Conservation (phyloP, 176 grass and related monocot genomes). For the Pharus latifolius region DNA sequence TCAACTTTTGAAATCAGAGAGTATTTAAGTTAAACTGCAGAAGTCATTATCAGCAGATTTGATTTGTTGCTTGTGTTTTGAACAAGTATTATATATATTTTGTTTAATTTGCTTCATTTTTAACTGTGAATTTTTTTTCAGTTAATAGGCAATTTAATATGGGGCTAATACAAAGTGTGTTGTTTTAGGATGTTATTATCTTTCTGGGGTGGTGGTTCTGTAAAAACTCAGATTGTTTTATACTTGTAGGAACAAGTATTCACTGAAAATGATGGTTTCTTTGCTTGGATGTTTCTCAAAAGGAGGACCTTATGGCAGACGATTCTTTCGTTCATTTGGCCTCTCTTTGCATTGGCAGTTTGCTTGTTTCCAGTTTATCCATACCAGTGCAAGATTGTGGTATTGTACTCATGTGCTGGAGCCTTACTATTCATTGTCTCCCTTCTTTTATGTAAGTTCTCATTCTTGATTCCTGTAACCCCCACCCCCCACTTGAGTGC, state of each 20-base stretch:
- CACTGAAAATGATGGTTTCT: conserved; percentile 91
- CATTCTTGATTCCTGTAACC: not conserved
- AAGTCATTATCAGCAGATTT: not conserved
- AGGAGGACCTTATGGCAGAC: conserved; percentile 90
- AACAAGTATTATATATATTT: not conserved
- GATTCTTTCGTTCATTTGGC: conserved; percentile 97
- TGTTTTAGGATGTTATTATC: not conserved
- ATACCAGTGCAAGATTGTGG: conserved; percentile 99
- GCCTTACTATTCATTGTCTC: conserved; percentile 78
- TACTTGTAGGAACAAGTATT: conserved; percentile 74
- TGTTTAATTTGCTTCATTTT: not conserved
- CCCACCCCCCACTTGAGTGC: no score
- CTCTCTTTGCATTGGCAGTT: conserved; percentile 82
- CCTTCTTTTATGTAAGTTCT: conserved; percentile 66
- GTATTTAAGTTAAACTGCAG: not conserved
- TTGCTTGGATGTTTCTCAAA: conserved; percentile 99
- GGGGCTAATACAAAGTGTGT: not conserved
- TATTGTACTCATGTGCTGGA: conserved; percentile 91
- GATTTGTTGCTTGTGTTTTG: not conserved
- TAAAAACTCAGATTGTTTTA: conserved; percentile 25
- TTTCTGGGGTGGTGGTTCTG: not conserved
- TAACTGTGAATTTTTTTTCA: no score
- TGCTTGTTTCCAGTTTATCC: conserved; percentile 99
- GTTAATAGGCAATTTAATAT: not conserved
- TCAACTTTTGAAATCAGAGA: not conserved